These are phyloP conservation scores for Cantharellus cinnabarinus DNA, from an alignment of 768 basidiomycete genomes.

Conservation along the genomic window DNA sequence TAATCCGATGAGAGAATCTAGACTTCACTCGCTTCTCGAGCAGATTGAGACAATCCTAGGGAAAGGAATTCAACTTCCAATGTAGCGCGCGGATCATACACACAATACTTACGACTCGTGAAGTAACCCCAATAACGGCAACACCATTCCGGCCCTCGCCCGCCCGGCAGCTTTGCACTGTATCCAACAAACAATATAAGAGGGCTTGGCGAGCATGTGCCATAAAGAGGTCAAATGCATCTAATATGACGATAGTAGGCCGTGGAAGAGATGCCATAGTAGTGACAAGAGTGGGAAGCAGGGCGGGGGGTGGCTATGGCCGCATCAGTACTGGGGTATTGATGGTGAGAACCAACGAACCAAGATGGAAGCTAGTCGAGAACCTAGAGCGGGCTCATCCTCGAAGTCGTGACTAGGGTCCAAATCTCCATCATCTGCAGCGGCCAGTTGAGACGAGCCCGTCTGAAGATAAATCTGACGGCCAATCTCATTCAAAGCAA, in stretches of 20 bases:
- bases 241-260: constrained; percentile 67
- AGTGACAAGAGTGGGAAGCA: constrained; percentile 54
- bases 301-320: constrained; percentile 34
- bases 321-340: constrained; percentile 13
- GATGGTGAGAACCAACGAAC: constrained; percentile 4
- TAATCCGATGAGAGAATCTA: constrained; percentile 81
- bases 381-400: constrained; percentile 10
- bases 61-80: not conserved
- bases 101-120: constrained; percentile 30
- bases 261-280: constrained; percentile 57
- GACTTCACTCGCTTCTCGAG: constrained; percentile 96
- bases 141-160: constrained; percentile 42
- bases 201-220: constrained; percentile 80
- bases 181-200: constrained; percentile 88
- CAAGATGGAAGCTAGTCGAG: too few relatives aligned
- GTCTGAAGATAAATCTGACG: constrained; percentile 64
- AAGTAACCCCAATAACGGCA: constrained; percentile 71
- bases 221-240: constrained; percentile 87
- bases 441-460: constrained; percentile 27
- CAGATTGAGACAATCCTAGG: constrained; percentile 56
- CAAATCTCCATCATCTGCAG: constrained; percentile 14
- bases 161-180: constrained; percentile 66
- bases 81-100: not conserved
- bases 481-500: constrained; percentile 86
- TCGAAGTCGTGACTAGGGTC: constrained; percentile 20